phyloP scores from a whole-genome alignment of 1,284 basidiomycete species.

The Ganoderma leucocontextum region DNA sequence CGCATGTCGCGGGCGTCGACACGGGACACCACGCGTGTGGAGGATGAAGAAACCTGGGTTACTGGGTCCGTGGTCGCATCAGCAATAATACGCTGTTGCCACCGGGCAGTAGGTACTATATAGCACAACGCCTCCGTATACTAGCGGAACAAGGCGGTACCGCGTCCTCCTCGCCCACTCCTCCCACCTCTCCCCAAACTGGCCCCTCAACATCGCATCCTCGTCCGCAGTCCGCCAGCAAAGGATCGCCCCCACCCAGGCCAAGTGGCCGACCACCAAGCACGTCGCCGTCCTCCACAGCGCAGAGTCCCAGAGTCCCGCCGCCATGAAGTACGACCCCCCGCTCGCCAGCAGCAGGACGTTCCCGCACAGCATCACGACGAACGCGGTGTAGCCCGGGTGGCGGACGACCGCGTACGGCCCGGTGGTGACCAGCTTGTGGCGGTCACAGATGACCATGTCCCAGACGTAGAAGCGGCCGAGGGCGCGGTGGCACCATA shows the following conservation, averaged over 20 bases:
- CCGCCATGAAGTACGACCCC: conserved; percentile 9
- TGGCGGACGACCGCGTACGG: conserved; percentile 31
- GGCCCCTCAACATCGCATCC: conserved; percentile 22
- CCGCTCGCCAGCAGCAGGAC: conserved; percentile 10
- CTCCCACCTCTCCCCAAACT: conserved; percentile 32
- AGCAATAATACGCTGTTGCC: too few species aligned
- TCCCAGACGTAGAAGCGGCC: conserved; percentile 29
- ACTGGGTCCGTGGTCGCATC: too few species aligned
- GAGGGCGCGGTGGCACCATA: conserved; percentile 20
- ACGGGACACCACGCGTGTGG: conserved; percentile 8
- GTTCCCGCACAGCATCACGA: conserved; percentile 6
- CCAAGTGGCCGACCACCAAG: neutral
- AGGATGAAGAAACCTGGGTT: conserved; percentile 9
- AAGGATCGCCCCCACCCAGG: neutral
- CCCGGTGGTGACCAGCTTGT: conserved; percentile 30
- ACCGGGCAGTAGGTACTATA: too few species aligned
- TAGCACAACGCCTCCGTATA: conserved; percentile 6
- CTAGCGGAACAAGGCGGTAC: conserved; percentile 24
- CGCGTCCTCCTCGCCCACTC: conserved; percentile 30
- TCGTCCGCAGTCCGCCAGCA: conserved; percentile 13
- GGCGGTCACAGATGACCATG: conserved; percentile 18
- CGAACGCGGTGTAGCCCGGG: conserved; percentile 26
- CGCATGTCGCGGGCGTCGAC: conserved; percentile 16
- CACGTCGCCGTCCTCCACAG: neutral
- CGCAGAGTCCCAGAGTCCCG: neutral